Evolutionary conservation across 371 early-diverging fungal species (phyloP).

Genomic region (Mortierella sp.): DNA sequence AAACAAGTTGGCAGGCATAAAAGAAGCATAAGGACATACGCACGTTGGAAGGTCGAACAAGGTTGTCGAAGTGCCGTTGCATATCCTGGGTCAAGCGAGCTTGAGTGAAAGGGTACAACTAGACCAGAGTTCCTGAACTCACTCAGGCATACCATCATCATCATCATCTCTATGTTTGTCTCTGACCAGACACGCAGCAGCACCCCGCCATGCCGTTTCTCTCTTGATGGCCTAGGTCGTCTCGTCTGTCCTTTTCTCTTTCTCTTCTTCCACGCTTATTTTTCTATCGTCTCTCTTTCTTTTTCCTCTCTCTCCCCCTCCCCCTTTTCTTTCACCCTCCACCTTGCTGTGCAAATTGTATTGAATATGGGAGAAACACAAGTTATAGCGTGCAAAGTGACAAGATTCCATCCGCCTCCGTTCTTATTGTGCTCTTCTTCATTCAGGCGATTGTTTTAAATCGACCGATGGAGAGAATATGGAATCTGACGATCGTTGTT

Average conservation of each 20-base stretch:
- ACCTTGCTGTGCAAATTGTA: neutral
- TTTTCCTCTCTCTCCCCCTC: neutral
- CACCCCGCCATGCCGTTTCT: neutral
- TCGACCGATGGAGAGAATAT: constrained; percentile 18
- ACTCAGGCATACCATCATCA: neutral
- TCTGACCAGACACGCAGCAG: neutral
- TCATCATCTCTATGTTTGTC: neutral
- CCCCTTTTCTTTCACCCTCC: neutral
- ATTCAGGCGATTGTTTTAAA: constrained; percentile 4
- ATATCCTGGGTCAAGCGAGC: neutral
- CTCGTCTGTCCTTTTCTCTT: neutral
- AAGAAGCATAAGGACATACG: neutral
- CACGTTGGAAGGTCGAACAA: constrained; percentile 14
- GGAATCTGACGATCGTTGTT: constrained; percentile 7
- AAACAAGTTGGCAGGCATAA: constrained; percentile 3
- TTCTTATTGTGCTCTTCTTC: neutral
- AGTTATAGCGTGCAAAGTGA: neutral
- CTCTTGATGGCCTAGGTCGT: neutral
- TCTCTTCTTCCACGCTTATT: neutral
- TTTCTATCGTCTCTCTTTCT: neutral
- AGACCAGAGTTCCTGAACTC: neutral
- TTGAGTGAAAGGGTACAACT: neutral
- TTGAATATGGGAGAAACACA: neutral
- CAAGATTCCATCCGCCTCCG: neutral
- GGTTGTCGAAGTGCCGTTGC: neutral